Conservation (phyloP, 2,329 filamentous ascomycete genomes). For the Alternaria gaisen region DNA sequence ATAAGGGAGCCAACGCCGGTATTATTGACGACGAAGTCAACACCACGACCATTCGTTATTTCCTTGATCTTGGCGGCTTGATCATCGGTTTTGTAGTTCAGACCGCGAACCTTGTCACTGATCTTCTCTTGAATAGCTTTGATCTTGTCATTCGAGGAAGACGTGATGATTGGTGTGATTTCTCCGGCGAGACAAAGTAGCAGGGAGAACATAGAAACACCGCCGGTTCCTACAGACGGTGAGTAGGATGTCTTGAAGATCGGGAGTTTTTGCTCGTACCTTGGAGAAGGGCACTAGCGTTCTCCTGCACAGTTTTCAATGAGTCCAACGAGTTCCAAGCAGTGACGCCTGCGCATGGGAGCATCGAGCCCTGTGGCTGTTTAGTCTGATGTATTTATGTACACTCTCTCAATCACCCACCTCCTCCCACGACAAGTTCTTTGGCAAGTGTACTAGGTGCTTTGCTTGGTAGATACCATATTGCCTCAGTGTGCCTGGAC, state of each 20-base stretch:
- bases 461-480: constrained; percentile 38
- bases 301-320: constrained; percentile 16
- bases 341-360: constrained; percentile 35
- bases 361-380: constrained; percentile 25
- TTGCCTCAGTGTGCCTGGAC: constrained; percentile 32
- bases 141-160: constrained; percentile 63
- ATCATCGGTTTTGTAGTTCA: constrained; percentile 68
- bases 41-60: constrained; percentile 52
- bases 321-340: constrained; percentile 35
- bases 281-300: constrained; percentile 27
- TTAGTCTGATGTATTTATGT: neutral
- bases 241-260: neutral
- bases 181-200: constrained; percentile 36
- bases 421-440: constrained; percentile 39
- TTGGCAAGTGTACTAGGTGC: constrained; percentile 33
- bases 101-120: constrained; percentile 40
- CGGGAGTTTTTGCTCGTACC: neutral
- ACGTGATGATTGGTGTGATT: constrained; percentile 64
- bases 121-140: constrained; percentile 55
- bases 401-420: constrained; percentile 13
- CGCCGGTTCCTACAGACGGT: constrained; percentile 45
- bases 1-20: constrained; percentile 27
- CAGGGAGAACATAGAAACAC: constrained; percentile 50
- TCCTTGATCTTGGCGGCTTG: constrained; percentile 64
- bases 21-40: constrained; percentile 59